Evolutionary conservation across 768 basidiomycete genomes (phyloP).

Genomic region (Boletellus sp.): DNA sequence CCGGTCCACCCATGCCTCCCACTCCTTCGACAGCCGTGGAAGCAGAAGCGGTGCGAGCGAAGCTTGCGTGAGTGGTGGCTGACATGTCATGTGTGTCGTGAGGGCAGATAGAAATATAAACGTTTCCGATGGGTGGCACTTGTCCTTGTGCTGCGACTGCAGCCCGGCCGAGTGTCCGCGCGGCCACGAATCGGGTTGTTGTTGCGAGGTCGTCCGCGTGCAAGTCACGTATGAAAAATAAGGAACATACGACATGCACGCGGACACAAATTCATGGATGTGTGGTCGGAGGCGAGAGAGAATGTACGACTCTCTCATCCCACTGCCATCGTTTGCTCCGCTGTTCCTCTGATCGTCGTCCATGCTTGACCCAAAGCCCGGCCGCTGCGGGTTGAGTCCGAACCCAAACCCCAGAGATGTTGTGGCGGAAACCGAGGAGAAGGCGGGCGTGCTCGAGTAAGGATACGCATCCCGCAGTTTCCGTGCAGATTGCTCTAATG

Average conservation of each 20-base stretch:
- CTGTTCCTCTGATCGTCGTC: conserved; percentile 26
- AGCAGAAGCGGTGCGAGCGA: conserved; percentile 55
- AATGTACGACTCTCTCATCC: conserved; percentile 82
- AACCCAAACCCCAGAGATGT: conserved; percentile 33
- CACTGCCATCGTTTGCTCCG: conserved; percentile 35
- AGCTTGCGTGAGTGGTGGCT: conserved; percentile 63
- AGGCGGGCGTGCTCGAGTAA: conserved; percentile 55
- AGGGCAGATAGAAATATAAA: conserved; percentile 68
- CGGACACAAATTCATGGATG: conserved; percentile 72
- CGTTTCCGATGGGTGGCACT: conserved; percentile 69
- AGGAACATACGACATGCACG: conserved; percentile 77
- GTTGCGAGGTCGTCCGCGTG: conserved; percentile 18
- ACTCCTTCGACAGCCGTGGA: conserved; percentile 66
- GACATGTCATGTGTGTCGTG: conserved; percentile 62
- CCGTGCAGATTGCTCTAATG: conserved; percentile 62
- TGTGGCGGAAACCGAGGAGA: conserved; percentile 29
- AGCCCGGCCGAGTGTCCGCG: conserved; percentile 42
- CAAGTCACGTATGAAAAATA: conserved; percentile 67
- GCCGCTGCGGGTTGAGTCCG: conserved; percentile 20
- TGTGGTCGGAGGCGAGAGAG: conserved; percentile 70
- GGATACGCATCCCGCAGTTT: conserved; percentile 81
- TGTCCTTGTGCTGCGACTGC: conserved; percentile 57
- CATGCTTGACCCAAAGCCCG: conserved; percentile 32
- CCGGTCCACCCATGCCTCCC: conserved; percentile 71
- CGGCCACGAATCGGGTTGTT: conserved; percentile 24